phyloP scores from a whole-genome alignment of 768 basidiomycete genomes.

The Pseudohyphozyma bogoriensis region DNA sequence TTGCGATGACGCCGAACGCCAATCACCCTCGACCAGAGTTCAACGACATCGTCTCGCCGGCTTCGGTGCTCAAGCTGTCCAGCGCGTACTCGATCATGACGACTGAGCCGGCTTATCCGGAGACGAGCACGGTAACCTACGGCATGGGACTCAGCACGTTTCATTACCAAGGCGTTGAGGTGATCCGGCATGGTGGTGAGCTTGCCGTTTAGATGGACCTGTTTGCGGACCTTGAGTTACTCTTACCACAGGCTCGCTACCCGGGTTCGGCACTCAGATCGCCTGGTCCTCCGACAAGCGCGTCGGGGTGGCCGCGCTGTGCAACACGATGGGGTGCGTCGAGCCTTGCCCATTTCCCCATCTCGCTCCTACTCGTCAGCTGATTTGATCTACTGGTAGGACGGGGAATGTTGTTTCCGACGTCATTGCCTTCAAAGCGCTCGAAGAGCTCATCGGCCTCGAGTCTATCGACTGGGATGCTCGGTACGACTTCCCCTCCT shows the following conservation, averaged over 20 bases:
- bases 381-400: neutral
- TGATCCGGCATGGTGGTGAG: neutral
- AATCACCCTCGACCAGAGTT: too few species aligned
- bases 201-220: too few species aligned
- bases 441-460: neutral
- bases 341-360: neutral
- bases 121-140: neutral
- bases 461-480: neutral
- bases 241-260: neutral
- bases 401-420: neutral
- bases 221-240: neutral
- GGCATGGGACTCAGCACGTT: neutral
- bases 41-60: neutral
- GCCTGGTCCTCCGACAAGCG: conserved; percentile 37
- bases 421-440: neutral
- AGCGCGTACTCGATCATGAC: neutral
- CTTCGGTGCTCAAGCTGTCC: neutral
- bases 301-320: conserved; percentile 39
- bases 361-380: neutral
- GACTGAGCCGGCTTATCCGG: neutral
- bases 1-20: neutral
- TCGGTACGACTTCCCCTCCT: neutral
- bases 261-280: neutral
- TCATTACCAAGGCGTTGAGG: neutral
- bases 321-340: conserved; percentile 32